Percentiles rank a stretch among this genome's conserved stretches.
These are phyloP conservation scores for Fusarium compactum DNA, from an alignment of 2,329 filamentous ascomycete genomes.

Conservation along the genomic window DNA sequence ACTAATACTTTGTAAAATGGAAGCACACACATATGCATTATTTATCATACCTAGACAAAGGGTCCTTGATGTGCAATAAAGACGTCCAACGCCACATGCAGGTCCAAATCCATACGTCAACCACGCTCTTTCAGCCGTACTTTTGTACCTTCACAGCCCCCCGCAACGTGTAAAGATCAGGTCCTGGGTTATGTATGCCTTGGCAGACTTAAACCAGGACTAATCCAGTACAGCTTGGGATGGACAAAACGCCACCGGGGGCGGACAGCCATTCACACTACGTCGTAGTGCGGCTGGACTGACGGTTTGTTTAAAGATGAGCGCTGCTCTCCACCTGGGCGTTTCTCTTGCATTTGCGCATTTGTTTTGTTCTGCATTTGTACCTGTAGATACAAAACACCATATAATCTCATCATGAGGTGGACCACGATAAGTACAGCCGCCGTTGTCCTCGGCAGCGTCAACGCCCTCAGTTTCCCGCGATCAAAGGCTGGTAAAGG, in stretches of 20 bases:
- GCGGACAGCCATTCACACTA: neutral
- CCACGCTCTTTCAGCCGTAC: constrained; percentile 18
- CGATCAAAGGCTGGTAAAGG: constrained; percentile 52
- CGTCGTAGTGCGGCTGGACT: neutral
- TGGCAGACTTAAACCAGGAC: constrained; percentile 8
- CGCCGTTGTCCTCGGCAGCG: constrained; percentile 29
- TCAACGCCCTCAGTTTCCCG: constrained; percentile 44
- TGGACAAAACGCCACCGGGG: constrained; percentile 20
- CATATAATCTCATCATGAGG: constrained; percentile 38
- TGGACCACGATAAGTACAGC: constrained; percentile 41
- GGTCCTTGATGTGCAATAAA: neutral
- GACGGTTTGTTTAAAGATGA: constrained; percentile 21
- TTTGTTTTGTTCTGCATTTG: neutral
- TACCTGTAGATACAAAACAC: constrained; percentile 3
- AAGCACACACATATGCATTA: neutral
- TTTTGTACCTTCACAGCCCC: constrained; percentile 8
- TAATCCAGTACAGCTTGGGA: constrained; percentile 19
- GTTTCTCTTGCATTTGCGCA: neutral
- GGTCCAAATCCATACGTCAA: constrained; percentile 26
- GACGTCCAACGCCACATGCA: constrained; percentile 13
- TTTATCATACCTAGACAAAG: neutral
- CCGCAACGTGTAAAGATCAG: neutral
- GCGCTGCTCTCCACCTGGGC: neutral
- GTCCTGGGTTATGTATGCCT: constrained; percentile 3
- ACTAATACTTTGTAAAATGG: neutral